These are phyloP conservation scores for Chrysoporthe puriensis DNA, from an alignment of 2,329 filamentous ascomycete genomes.

Conservation along the genomic window DNA sequence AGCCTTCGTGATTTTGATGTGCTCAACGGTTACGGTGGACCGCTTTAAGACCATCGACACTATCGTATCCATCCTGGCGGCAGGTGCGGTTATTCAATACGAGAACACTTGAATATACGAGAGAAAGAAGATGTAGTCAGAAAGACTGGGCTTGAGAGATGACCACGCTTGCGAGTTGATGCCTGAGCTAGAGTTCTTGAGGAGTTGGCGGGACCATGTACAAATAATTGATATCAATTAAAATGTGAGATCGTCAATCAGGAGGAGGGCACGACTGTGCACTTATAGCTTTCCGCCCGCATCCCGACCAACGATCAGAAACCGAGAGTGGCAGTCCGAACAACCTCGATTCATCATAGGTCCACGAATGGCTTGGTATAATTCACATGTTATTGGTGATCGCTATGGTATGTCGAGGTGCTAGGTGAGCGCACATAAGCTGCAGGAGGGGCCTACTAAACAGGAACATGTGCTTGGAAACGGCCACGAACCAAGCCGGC, in stretches of 20 bases:
- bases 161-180: not conserved
- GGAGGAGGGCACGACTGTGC: not conserved
- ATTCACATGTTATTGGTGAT: not conserved
- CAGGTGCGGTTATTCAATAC: not conserved
- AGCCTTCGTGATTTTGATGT: conserved; percentile 37
- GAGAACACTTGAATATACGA: not conserved
- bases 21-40: conserved; percentile 36
- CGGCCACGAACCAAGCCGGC: not conserved
- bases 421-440: not conserved
- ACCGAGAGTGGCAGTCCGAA: not conserved
- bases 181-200: not conserved
- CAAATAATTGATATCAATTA: not conserved
- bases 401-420: too few species aligned
- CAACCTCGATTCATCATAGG: not conserved
- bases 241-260: not conserved
- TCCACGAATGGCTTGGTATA: not conserved
- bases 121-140: not conserved
- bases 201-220: not conserved
- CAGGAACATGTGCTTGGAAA: not conserved
- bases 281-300: conserved; percentile 2
- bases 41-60: conserved; percentile 37
- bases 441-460: not conserved
- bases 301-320: not conserved
- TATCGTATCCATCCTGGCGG: conserved; percentile 34
- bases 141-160: not conserved